Conservation (phyloP, 805 yeast species). For the Saccharomycopsis vini region DNA sequence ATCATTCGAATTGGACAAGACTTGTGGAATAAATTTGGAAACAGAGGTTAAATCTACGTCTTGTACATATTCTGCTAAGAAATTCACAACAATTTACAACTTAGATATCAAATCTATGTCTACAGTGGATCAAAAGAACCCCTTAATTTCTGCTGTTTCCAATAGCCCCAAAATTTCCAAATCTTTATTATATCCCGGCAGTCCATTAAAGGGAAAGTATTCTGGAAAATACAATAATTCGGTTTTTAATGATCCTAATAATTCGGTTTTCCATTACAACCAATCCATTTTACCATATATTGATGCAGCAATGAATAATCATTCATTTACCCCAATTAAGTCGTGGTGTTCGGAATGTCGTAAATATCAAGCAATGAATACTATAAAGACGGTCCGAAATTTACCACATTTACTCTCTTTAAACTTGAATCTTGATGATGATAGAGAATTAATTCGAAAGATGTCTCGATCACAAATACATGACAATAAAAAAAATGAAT, state of each 20-base stretch:
- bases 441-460: slow-evolving; percentile 41
- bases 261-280: slow-evolving; percentile 11
- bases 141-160: background rate
- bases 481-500: slow-evolving; percentile 4
- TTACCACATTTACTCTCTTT: slow-evolving; percentile 60
- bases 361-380: slow-evolving; percentile 45
- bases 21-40: slow-evolving; percentile 37
- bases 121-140: background rate
- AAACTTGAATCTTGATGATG: slow-evolving; percentile 50
- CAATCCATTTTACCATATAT: slow-evolving; percentile 43
- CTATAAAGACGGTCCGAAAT: slow-evolving; percentile 39
- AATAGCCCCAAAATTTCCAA: background rate
- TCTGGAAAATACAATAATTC: background rate
- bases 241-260: slow-evolving; percentile 2
- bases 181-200: background rate
- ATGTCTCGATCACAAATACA: slow-evolving; percentile 6
- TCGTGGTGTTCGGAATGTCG: slow-evolving; percentile 47
- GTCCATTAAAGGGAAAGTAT: slow-evolving; percentile 1
- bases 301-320: slow-evolving; percentile 51
- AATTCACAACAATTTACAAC: slow-evolving; percentile 30
- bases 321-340: slow-evolving; percentile 33
- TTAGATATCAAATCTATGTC: slow-evolving; percentile 32
- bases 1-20: slow-evolving; percentile 21
- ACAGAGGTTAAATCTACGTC: slow-evolving; percentile 33
- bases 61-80: slow-evolving; percentile 32